Conservation (phyloP, 257 asterid species). For the Gardenia jasminoides region DNA sequence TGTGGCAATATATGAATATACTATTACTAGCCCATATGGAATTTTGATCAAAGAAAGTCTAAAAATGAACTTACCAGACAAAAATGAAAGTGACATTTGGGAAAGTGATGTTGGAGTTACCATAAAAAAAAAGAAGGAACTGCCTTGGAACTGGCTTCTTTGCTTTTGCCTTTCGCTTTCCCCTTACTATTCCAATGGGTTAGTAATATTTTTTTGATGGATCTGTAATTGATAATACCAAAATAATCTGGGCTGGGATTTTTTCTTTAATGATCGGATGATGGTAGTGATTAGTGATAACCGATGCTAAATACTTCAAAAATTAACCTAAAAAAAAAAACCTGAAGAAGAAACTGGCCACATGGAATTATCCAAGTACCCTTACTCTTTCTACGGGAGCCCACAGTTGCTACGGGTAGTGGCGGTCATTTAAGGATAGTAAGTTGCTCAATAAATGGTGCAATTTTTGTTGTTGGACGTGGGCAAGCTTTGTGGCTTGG, state of each 20-base stretch:
- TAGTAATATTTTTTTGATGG: neutral
- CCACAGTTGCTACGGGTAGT: neutral
- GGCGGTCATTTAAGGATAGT: neutral
- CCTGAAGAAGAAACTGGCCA: neutral
- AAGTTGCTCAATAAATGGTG: neutral
- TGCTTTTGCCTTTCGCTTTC: neutral
- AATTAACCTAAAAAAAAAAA: neutral
- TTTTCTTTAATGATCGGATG: conserved; percentile 6
- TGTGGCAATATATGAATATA: too few relatives aligned
- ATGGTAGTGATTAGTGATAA: neutral
- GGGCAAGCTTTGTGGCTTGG: too few relatives aligned
- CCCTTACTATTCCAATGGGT: neutral
- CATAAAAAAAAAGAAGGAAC: neutral
- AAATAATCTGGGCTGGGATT: neutral
- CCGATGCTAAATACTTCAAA: neutral
- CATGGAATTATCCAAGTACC: neutral
- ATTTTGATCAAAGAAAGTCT: neutral
- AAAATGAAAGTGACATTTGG: conserved; percentile 1
- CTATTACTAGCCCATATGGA: neutral
- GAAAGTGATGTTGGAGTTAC: neutral
- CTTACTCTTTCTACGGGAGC: neutral
- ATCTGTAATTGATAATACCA: neutral
- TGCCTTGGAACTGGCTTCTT: neutral
- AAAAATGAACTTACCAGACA: neutral
- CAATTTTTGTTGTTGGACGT: neutral